phyloP scores from a whole-genome alignment of 139 green algal species.

The Microglena sp. region DNA sequence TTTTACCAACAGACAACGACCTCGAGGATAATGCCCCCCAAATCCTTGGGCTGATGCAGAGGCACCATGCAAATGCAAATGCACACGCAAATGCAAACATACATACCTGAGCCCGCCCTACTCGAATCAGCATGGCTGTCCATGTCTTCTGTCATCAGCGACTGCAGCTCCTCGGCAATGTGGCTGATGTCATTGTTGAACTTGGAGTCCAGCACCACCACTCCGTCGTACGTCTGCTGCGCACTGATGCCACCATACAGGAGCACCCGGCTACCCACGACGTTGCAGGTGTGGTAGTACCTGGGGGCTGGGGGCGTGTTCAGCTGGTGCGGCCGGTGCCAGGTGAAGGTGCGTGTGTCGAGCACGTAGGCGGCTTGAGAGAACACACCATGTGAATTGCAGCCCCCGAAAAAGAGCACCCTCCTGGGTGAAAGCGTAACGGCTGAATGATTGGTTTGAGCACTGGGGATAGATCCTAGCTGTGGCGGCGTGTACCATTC shows the following conservation, averaged over 20 bases:
- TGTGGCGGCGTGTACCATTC: slow-evolving; percentile 19
- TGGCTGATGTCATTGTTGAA: slow-evolving; percentile 21
- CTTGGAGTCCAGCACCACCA: slow-evolving; percentile 34
- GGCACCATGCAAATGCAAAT: too few species aligned
- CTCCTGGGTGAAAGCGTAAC: slow-evolving; percentile 13
- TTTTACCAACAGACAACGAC: too few species aligned
- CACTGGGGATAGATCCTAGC: slow-evolving; percentile 18
- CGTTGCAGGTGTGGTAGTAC: slow-evolving; percentile 36
- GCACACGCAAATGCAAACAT: too few species aligned
- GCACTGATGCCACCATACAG: slow-evolving; percentile 45
- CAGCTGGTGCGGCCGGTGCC: slow-evolving; percentile 24
- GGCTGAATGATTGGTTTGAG: slow-evolving; percentile 34
- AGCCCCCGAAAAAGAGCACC: slow-evolving; percentile 43
- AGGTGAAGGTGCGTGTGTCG: slow-evolving; percentile 27
- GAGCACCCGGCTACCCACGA: slow-evolving; percentile 15
- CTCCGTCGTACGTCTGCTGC: slow-evolving; percentile 39
- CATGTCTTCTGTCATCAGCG: too few species aligned
- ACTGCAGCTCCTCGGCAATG: slow-evolving; percentile 35
- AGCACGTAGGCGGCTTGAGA: background rate
- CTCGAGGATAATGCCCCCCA: too few species aligned
- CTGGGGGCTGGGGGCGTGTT: slow-evolving; percentile 35
- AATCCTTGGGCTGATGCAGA: too few species aligned
- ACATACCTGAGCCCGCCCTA: too few species aligned
- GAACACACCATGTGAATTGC: background rate
- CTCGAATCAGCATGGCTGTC: too few species aligned